These are phyloP conservation scores for Aspergillus brunneoviolaceus DNA, from an alignment of 2,329 filamentous ascomycete genomes.

Conservation along the genomic window DNA sequence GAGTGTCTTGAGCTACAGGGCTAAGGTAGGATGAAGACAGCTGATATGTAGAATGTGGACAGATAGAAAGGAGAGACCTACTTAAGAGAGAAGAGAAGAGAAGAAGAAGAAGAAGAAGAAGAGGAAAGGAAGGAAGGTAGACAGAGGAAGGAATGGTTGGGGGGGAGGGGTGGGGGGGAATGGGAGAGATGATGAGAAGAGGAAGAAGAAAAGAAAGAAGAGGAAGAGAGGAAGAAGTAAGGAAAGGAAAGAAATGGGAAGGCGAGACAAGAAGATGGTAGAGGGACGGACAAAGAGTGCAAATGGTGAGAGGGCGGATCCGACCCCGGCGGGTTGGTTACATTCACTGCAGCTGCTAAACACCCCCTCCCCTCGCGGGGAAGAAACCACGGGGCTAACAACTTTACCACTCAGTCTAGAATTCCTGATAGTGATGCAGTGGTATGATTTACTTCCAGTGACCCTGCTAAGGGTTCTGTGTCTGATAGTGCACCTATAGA, in stretches of 20 bases:
- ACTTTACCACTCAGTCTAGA: not conserved
- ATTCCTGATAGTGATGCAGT: not conserved
- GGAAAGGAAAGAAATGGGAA: not conserved
- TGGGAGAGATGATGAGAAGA: conserved; percentile 5
- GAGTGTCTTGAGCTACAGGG: not conserved
- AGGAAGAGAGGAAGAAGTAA: not conserved
- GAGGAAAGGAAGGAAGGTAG: conserved; percentile 5
- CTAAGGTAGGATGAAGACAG: not conserved
- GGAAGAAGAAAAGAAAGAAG: not conserved
- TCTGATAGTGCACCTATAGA: too few relatives aligned
- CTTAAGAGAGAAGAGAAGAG: not conserved
- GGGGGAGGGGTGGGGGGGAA: not conserved
- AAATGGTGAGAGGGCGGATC: not conserved
- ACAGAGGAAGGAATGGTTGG: not conserved
- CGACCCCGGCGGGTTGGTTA: not conserved
- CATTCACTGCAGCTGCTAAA: not conserved
- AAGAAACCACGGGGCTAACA: not conserved
- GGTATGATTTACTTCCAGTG: too few relatives aligned
- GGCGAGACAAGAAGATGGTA: not conserved
- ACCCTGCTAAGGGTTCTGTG: too few relatives aligned
- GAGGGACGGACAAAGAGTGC: not conserved
- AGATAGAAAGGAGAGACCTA: not conserved
- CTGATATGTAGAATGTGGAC: not conserved
- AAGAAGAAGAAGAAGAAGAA: conserved; percentile 9
- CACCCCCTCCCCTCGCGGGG: not conserved